Evolutionary conservation across 2,329 filamentous ascomycete genomes (phyloP).

Genomic region (Paraphaeosphaeria minitans): DNA sequence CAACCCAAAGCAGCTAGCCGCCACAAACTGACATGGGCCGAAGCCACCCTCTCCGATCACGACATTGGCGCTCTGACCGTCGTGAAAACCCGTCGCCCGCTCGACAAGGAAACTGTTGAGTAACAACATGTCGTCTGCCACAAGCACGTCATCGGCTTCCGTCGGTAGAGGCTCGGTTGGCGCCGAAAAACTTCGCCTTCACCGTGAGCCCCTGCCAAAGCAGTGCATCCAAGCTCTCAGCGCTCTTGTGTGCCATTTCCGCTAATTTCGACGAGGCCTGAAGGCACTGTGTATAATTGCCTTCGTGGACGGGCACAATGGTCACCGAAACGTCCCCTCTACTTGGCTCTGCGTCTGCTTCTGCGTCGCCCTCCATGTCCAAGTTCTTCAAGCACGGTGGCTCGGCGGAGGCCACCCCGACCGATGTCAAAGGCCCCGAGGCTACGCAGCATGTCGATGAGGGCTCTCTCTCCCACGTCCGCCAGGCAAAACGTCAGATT

Average conservation of each 20-base stretch:
- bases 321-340: not conserved
- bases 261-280: not conserved
- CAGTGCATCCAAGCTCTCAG: not conserved
- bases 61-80: conserved; percentile 3
- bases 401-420: not conserved
- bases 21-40: not conserved
- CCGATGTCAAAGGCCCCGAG: not conserved
- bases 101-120: not conserved
- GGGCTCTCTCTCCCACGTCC: conserved; percentile 30
- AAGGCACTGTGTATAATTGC: not conserved
- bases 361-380: not conserved
- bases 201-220: not conserved
- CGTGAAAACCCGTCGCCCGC: not conserved
- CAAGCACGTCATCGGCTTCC: conserved; percentile 6
- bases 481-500: conserved; percentile 38
- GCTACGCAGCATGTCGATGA: conserved; percentile 21
- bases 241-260: not conserved
- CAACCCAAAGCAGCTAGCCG: not conserved
- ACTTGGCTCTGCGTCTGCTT: not conserved
- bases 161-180: not conserved
- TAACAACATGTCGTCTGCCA: not conserved
- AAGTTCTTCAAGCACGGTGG: conserved; percentile 5
- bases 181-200: not conserved
- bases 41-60: not conserved
- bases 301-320: not conserved